Conservation (phyloP, 129 eudicot genomes). For the Tanacetum coccineum region DNA sequence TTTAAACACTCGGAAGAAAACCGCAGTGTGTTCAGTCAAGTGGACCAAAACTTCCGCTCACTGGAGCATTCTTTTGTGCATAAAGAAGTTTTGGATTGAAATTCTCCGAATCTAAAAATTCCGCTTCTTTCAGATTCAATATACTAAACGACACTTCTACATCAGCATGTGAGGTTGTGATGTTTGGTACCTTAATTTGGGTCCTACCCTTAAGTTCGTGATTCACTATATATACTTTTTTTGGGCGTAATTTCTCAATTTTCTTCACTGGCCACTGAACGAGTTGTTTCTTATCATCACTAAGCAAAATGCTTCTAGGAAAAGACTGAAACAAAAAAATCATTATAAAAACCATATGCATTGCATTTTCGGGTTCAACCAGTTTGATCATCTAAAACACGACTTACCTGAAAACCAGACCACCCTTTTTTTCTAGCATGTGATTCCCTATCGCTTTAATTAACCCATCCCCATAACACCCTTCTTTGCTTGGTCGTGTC, state of each 20-base stretch:
- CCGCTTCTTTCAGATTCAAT: slow-evolving; percentile 13
- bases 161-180: too few species aligned
- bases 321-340: slow-evolving; percentile 35
- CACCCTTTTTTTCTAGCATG: slow-evolving; percentile 39
- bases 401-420: slow-evolving; percentile 63
- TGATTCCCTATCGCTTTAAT: too few species aligned
- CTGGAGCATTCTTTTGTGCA: slow-evolving; percentile 38
- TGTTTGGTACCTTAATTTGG: too few species aligned
- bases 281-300: slow-evolving; percentile 42
- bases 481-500: too few species aligned
- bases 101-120: slow-evolving; percentile 26
- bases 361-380: background rate
- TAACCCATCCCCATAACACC: too few species aligned
- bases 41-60: slow-evolving; percentile 41
- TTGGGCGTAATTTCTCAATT: slow-evolving; percentile 35
- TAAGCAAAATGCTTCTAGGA: slow-evolving; percentile 59
- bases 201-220: too few species aligned
- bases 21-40: slow-evolving; percentile 39
- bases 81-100: slow-evolving; percentile 42
- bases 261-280: slow-evolving; percentile 65
- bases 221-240: slow-evolving; percentile 25
- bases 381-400: background rate
- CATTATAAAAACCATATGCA: background rate
- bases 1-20: slow-evolving; percentile 38
- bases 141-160: too few species aligned